Evolutionary conservation across 805 yeast genomes (phyloP), one percentile per base, ranked within the genome.

Genomic region (Saccharomyces mikatae): DNA sequence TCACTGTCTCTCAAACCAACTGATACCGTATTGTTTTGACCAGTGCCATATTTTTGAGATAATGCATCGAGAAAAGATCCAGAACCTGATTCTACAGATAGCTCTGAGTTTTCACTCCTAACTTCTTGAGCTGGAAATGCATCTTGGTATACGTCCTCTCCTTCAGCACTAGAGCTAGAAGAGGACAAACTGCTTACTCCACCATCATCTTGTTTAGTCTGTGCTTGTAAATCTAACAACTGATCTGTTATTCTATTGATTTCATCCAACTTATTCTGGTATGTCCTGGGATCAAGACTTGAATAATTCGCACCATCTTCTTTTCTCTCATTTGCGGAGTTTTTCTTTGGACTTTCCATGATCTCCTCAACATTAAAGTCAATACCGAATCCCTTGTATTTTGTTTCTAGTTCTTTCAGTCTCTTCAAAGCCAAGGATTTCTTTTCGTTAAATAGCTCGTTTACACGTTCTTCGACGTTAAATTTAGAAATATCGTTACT

Each of bases 401-500:
- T 78, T 27, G 74, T 72, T 65, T 89, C 94, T 52, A 91, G 76
- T 58, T 85, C 86, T 36, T 80, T 74, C 54, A 91, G 75, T 60
- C 96, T 76, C 54, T 84, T 86, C 76, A 88, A 74, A 0, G 92
- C 92, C 66, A 81, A 75, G 51, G 75, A 64, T 62, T 83, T 86
- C 62, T 84, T 85, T 56, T 80, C 80, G 48, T 77, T 74, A 68
- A 84, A 76, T 62, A 79, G 64, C 50, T 86, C 83, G 56, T 79
- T 78, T 52, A 80, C 78, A 54, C 79, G 71, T 13, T 74, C 74
- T 53, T 75, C 70, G 14, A 74, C 70, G 68, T 86, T 86, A 60
- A 76, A 80, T 64, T 86, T 87, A 67, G 87, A 78, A 44, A 87
- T 83, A 58, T 83, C 89, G 66, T 87, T 87, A 1, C 91, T 83